A percentile compares a stretch with the other conserved stretches of the same genome.
These are phyloP conservation scores for Serendipita indica DNA, from an alignment of 768 basidiomycete genomes.

Conservation along the genomic window DNA sequence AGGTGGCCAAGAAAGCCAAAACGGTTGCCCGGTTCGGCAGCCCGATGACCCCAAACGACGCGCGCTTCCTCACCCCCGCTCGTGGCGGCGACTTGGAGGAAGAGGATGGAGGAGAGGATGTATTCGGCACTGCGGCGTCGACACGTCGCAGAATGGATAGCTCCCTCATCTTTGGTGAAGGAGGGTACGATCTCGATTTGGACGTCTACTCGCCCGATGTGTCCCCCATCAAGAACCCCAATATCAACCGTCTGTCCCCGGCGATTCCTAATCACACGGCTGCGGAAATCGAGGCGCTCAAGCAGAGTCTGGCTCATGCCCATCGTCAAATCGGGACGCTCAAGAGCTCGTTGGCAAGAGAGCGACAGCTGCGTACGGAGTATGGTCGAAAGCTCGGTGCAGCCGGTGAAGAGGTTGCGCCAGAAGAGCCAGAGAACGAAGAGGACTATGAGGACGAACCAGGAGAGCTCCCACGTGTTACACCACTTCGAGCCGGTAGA, in stretches of 20 bases:
- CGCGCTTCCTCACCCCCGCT: slow-evolving; percentile 18
- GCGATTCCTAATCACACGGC: slow-evolving; percentile 45
- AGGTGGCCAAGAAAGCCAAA: slow-evolving; percentile 48
- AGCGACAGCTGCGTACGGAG: slow-evolving; percentile 69
- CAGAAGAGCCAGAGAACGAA: slow-evolving; percentile 31
- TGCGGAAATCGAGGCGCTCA: slow-evolving; percentile 68
- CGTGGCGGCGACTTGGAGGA: slow-evolving; percentile 37
- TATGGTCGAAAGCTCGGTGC: slow-evolving; percentile 40
- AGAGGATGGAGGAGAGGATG: slow-evolving; percentile 40
- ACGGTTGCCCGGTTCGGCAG: slow-evolving; percentile 46
- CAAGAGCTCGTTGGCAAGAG: slow-evolving; percentile 61
- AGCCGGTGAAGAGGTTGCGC: slow-evolving; percentile 25
- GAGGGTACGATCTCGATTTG: slow-evolving; percentile 19
- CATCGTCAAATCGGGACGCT: slow-evolving; percentile 75
- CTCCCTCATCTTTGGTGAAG: slow-evolving; percentile 26
- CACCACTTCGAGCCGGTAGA: slow-evolving; percentile 40
- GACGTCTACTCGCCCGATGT: slow-evolving; percentile 35
- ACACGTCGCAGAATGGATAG: slow-evolving; percentile 38
- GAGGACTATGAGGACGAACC: slow-evolving; percentile 29
- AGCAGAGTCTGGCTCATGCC: slow-evolving; percentile 70
- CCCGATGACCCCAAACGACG: slow-evolving; percentile 49
- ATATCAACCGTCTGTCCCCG: slow-evolving; percentile 28
- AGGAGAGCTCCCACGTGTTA: slow-evolving; percentile 29
- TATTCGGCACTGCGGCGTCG: slow-evolving; percentile 50
- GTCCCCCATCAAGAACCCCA: slow-evolving; percentile 22